Conservation (phyloP, 2,329 filamentous ascomycete genomes). For the Ceratocystis smalleyi region DNA sequence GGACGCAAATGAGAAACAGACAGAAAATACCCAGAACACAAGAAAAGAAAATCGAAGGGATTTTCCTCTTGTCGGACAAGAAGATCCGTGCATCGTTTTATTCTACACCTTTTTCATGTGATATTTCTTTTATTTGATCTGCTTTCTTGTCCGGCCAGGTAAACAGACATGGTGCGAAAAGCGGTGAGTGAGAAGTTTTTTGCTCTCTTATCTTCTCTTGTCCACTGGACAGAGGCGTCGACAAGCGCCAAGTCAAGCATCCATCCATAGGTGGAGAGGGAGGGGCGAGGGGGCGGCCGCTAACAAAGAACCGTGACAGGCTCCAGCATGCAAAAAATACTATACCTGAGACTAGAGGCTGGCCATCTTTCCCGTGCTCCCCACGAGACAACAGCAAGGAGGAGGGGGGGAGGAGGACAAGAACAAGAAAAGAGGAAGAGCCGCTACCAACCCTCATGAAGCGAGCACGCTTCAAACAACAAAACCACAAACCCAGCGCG, state of each 20-base stretch:
- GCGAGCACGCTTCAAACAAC: not conserved
- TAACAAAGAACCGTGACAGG: not conserved
- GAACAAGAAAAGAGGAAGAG: not conserved
- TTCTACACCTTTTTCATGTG: not conserved
- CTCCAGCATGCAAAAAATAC: no score
- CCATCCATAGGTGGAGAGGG: not conserved
- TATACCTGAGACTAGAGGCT: not conserved
- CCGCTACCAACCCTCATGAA: not conserved
- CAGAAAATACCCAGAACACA: no score
- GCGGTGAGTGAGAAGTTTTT: constrained; percentile 4
- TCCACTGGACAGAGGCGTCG: not conserved
- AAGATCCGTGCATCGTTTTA: not conserved
- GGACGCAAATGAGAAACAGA: not conserved
- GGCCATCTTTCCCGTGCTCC: not conserved
- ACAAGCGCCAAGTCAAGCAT: not conserved
- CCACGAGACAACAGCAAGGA: not conserved
- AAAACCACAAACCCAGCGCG: not conserved
- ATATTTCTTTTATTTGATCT: not conserved
- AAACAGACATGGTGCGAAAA: not conserved
- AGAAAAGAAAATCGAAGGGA: not conserved
- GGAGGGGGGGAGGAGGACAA: not conserved
- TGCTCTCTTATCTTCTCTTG: not conserved
- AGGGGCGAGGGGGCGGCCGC: not conserved
- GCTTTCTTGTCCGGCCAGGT: not conserved
- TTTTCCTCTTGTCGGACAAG: not conserved